Base-by-base conservation (phyloP, 2,329 filamentous ascomycete genomes). In the Penicillium sp. region DNA sequence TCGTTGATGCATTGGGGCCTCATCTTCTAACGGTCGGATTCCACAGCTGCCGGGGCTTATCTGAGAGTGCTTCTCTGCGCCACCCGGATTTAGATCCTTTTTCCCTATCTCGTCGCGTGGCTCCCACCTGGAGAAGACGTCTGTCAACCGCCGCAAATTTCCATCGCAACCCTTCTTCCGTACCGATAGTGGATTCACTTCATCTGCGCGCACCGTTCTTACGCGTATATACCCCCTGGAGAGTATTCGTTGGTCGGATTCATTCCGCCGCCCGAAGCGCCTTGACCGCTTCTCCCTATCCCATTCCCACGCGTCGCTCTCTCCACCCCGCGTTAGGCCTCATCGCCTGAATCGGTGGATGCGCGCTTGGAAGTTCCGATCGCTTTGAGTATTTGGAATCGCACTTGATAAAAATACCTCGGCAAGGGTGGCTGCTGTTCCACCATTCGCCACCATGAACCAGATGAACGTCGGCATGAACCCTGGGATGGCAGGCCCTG, bases 401-500 rank as follows among this genome's bases (percentile, higher is more conserved):
- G 14, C 25, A 39, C 27, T 42, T 29, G 8, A 50, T 16, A 42
- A 23, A 39, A 39, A 29, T 23, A 39, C 33, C 37, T 53, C 66
- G 67, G 66, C 69, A 68, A 73, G 67, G 71, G 73, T 72, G 70
- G 72, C 68, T 67, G 58, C 63, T 65, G 58, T 59, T 64, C 64
- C 66, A 67, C 67, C 68, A 60, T 68, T 66, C 68, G 64, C 69
- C 68, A 71, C 67, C 68, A 84, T 84, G 81, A 83, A 81, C 72
- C 78, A 78, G 71, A 83, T 53, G 50, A 45, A 45, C 50, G 78
- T 77, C 63, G 78, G 76, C 64, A 85, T 86, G 80, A 82, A 80
- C 67, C 79, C 79, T 64, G 80, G 80, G 70, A 71, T 71, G 54
- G 83, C 81, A 58, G 82, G 82, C 57, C 82, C 83, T 52, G 81